Conservation (phyloP, 257 asterid genomes). For the Fraxinus cuspidata region DNA sequence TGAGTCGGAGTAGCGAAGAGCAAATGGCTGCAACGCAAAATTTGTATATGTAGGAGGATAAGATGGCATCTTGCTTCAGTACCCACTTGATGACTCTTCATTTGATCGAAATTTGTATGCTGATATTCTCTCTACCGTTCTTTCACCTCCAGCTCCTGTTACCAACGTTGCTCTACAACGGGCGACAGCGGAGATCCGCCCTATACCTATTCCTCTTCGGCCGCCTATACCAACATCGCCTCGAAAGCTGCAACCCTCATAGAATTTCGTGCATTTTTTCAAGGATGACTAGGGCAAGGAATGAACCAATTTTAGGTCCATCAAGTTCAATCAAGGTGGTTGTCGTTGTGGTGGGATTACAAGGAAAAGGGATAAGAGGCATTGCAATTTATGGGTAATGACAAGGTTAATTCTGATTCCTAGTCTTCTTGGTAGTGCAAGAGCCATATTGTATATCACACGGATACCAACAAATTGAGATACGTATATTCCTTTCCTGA, state of each 20-base stretch:
- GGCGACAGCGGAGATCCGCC: background rate
- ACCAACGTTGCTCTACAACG: background rate
- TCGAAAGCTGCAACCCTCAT: background rate
- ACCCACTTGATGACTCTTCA: conserved; percentile 27
- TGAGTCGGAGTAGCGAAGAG: background rate
- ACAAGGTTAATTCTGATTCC: conserved; percentile 19
- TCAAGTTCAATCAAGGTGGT: background rate
- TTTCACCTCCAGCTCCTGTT: background rate
- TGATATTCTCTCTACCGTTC: conserved; percentile 22
- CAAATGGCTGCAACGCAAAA: conserved; percentile 6
- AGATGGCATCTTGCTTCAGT: conserved; percentile 36
- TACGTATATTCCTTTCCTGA: background rate
- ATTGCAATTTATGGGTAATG: conserved; percentile 23
- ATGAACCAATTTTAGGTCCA: conserved; percentile 3
- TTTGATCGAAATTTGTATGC: conserved; percentile 20
- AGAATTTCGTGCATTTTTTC: conserved; percentile 21
- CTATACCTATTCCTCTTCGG: background rate
- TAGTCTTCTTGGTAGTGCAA: conserved; percentile 14
- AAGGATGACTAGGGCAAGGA: background rate
- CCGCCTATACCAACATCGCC: conserved; percentile 10
- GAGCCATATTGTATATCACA: conserved; percentile 4
- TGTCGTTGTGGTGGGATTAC: background rate
- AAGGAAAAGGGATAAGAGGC: too few species aligned
- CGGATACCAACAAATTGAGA: background rate
- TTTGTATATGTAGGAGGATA: conserved; percentile 36